Evolutionary conservation across 2,329 filamentous ascomycete species (phyloP).

Genomic region (Cytospora schulzeri): DNA sequence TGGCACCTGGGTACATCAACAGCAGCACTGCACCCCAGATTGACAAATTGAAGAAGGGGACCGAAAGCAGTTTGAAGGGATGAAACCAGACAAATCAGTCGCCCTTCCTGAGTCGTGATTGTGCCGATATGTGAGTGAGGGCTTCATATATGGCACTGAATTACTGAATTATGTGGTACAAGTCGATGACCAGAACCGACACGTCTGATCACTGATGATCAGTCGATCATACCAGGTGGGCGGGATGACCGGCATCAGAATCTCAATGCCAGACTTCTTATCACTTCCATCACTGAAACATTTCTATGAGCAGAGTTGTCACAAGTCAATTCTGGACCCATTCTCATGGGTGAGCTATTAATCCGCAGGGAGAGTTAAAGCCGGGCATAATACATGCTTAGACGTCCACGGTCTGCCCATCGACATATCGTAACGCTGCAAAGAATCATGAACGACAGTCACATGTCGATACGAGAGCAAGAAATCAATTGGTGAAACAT

Average conservation of each 20-base stretch:
- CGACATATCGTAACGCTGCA: neutral
- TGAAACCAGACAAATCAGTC: no score
- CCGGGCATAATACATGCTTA: neutral
- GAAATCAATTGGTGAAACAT: slow-evolving; percentile 36
- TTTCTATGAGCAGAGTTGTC: neutral
- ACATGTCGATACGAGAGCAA: neutral
- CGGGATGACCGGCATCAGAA: neutral
- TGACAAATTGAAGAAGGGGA: neutral
- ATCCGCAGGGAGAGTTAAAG: neutral
- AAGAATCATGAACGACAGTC: slow-evolving; percentile 32
- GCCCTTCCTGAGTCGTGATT: no score
- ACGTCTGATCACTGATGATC: neutral
- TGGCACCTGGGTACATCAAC: neutral
- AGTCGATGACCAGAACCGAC: neutral
- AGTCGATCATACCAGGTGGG: neutral
- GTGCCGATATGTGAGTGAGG: neutral
- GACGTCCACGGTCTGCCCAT: neutral
- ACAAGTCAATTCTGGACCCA: neutral
- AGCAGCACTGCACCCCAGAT: neutral
- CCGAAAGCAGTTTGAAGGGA: neutral
- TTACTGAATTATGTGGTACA: neutral
- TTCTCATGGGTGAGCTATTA: neutral
- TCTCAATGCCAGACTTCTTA: neutral
- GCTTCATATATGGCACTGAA: neutral
- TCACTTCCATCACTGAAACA: neutral